Evolutionary conservation across 1,284 basidiomycete genomes (phyloP), one percentile per base, ranked within the genome.

Genomic region (Coniferiporia sulphurascens): DNA sequence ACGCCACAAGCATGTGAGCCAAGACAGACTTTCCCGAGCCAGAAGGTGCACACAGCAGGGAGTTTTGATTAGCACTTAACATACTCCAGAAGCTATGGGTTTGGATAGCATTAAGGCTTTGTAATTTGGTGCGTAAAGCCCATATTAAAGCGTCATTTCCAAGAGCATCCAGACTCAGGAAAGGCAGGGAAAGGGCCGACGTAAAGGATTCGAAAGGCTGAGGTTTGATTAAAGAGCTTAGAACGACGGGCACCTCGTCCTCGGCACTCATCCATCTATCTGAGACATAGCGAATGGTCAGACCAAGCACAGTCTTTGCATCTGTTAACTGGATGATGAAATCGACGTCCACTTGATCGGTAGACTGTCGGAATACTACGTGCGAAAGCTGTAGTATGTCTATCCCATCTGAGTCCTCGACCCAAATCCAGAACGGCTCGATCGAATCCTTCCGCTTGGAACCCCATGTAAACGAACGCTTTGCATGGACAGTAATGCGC

Each of bases 341-440:
- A 50, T 93, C 87, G n/a, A 89, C 73, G 55, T 86, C 78, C 45
- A 93, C 62, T 13, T 69, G 48, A 15, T 79, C 68, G 34, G 85
- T 89, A n/a, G 79, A 78, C 64, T 84, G 82, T 43, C 88, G 84
- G 64, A 97, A 81, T 22, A 86, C 69, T 35, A 95, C 73, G 66
- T 87, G 86, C 1, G 86, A 77, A 64, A 91, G 82, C 68, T 97
- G 93, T n/a, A 96, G 79, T 66, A 99, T 97, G 44, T 84, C 81
- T 17, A 82, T 67, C 8, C 87, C 89, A 48, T 90, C 81, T 36
- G 89, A 80, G 67, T 96, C 93, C 74, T 99, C 95, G 5, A 98
- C 78, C 96, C 97, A 99, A 52, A 99, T 74, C 85, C 94, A 97
- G 74, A 99, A 98, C 1, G 93, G 89, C 71, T 99, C 93, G 0